Evolutionary conservation across 768 basidiomycete genomes (phyloP).

Genomic region (Lactarius hatsudake): DNA sequence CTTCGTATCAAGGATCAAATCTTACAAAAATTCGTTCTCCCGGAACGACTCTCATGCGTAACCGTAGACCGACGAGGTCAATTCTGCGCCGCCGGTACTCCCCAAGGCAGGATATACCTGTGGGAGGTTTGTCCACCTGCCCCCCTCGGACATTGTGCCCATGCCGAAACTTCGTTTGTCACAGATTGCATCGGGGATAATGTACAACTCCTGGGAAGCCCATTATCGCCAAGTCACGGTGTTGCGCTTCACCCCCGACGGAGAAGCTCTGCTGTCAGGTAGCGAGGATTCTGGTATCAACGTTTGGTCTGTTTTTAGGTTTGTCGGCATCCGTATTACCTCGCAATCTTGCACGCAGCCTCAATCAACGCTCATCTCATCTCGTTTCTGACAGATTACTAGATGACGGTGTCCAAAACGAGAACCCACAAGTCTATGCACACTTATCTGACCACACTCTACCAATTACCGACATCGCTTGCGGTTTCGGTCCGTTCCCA

Average conservation of each 20-base stretch:
- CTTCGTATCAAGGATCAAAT: conserved; percentile 73
- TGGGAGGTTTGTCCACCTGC: conserved; percentile 76
- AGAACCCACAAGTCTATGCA: conserved; percentile 73
- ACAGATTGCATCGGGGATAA: conserved; percentile 88
- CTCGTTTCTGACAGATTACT: conserved; percentile 52
- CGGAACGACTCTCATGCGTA: conserved; percentile 85
- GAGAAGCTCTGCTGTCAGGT: conserved; percentile 74
- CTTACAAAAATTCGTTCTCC: conserved; percentile 77
- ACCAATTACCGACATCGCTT: conserved; percentile 75
- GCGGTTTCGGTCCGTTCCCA: conserved; percentile 79
- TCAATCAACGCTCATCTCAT: neutral
- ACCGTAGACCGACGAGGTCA: conserved; percentile 67
- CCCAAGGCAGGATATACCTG: conserved; percentile 85
- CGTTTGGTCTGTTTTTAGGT: conserved; percentile 91
- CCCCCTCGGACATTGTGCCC: neutral
- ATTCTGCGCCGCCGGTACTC: conserved; percentile 85
- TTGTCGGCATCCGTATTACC: conserved; percentile 33
- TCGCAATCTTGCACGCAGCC: neutral
- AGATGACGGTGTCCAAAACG: conserved; percentile 70
- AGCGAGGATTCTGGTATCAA: conserved; percentile 88
- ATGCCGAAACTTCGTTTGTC: conserved; percentile 12
- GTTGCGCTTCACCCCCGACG: conserved; percentile 80
- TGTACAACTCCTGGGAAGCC: conserved; percentile 90
- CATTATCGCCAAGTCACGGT: conserved; percentile 90
- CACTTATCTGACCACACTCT: conserved; percentile 90